Evolutionary conservation across 2,329 filamentous ascomycete genomes (phyloP).

Genomic region (Pseudocercospora fijiensis): DNA sequence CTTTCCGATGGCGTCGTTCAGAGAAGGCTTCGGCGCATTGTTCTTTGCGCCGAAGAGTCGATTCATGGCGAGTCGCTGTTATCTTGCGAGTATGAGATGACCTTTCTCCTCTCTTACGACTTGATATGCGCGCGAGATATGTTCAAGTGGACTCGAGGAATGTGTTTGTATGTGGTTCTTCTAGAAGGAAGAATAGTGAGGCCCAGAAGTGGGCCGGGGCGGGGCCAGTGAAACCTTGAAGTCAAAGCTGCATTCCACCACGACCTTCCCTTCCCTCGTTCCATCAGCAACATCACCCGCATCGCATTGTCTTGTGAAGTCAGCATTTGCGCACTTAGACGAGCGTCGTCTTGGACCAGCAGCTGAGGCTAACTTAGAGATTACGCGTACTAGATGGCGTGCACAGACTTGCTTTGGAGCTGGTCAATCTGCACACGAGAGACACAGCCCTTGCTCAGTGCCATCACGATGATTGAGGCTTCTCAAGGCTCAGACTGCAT

Average conservation of each 20-base stretch:
- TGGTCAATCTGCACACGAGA: no score
- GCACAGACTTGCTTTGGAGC: no score
- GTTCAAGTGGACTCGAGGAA: not conserved
- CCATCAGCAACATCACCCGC: not conserved
- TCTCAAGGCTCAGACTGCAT: no score
- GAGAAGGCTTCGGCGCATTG: constrained; percentile 83
- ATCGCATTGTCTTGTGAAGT: not conserved
- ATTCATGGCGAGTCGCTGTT: constrained; percentile 66
- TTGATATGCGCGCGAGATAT: not conserved
- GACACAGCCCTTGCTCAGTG: no score
- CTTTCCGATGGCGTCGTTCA: constrained; percentile 78
- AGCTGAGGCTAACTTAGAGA: not conserved
- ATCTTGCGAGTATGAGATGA: not conserved
- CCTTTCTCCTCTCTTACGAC: not conserved
- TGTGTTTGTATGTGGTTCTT: not conserved
- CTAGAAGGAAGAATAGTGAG: not conserved
- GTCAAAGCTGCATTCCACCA: not conserved
- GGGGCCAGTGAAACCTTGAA: not conserved
- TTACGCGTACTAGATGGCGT: no score
- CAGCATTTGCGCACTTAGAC: not conserved
- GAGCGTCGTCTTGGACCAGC: not conserved
- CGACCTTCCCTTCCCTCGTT: not conserved
- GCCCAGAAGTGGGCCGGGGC: not conserved
- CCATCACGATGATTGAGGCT: no score
- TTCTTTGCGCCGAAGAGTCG: constrained; percentile 89